Evolutionary conservation across 345 rosid species (phyloP), one percentile per base, ranked within the genome.

Genomic region (Eucalyptus curtisii): DNA sequence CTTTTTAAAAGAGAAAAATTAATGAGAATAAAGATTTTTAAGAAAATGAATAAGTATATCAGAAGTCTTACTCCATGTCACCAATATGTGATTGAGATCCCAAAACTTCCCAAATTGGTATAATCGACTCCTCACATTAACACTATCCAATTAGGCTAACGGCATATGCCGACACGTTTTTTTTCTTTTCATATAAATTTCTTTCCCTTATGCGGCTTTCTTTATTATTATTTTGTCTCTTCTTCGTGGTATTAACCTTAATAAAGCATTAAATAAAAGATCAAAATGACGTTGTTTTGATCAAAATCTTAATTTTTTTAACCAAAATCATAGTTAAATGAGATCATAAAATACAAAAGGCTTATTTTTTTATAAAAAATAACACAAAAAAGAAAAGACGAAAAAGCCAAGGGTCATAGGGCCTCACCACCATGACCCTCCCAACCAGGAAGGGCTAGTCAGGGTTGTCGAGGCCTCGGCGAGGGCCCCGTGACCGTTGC

Each of bases 381-480:
- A 59, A 59, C 31, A 1, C 15, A 27, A 27, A 61, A 33, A 31
- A 57, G 11, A 57, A 12, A 25, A 57, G 4, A 57, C 24, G 16
- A 6, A 30, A 68, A 68, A 8, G 13, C 13, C 7, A 30, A 27
- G 24, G 12, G 22, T 3, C 13, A 5, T 5, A 33, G 44, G 13
- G 13, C 80, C 44, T 9, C 22, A 4, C 25, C 6, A 3, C 24
- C 0, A 0, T 11, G 6, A 17, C 7, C 42, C 40, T 10, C 17
- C 80, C 24, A 17, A 40, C 25, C 4, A 17, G 2, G 42, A 17
- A 33, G 7, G 80, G 44, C 13, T 6, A 33, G 24, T 19, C 24
- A 40, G 0, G 42, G 42, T 68, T 2, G 3, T 17, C 1, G 24
- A 9, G 80, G 80, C 80, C 44, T 33, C 0, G 0, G 4, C 7